phyloP scores from a whole-genome alignment of 441 rosid genomes.

The Sinapis alba region DNA sequence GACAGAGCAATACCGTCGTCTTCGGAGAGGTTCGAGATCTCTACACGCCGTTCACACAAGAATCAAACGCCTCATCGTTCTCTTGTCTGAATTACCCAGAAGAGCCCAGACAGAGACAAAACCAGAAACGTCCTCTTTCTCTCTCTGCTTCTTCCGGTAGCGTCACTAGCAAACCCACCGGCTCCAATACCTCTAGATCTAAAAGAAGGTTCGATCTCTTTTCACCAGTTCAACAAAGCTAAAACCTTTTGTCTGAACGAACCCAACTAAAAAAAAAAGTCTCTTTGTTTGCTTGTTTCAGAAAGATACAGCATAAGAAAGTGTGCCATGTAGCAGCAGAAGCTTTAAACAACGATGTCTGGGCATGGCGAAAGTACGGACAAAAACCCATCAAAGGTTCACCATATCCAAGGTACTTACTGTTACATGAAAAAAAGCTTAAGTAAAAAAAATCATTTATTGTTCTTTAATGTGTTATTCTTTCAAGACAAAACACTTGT shows the following conservation, averaged over 20 bases:
- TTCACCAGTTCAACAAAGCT: background rate
- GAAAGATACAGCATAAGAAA: slow-evolving; percentile 78
- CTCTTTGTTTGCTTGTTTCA: slow-evolving; percentile 34
- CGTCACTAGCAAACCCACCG: slow-evolving; percentile 45
- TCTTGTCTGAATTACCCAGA: slow-evolving; percentile 48
- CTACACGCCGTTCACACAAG: slow-evolving; percentile 60
- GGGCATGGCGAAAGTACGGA: slow-evolving; percentile 98
- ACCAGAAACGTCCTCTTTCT: slow-evolving; percentile 49
- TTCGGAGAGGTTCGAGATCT: slow-evolving; percentile 69
- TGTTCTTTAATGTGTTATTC: slow-evolving; percentile 22
- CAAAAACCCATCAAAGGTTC: slow-evolving; percentile 98
- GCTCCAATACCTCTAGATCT: slow-evolving; percentile 62
- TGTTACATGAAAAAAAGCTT: background rate
- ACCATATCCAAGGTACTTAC: slow-evolving; percentile 85
- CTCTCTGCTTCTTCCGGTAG: slow-evolving; percentile 43
- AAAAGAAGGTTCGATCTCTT: slow-evolving; percentile 67
- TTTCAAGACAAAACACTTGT: slow-evolving; percentile 31
- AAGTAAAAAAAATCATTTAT: slow-evolving; percentile 25
- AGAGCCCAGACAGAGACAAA: slow-evolving; percentile 38
- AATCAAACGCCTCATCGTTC: slow-evolving; percentile 44
- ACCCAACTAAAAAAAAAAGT: slow-evolving; percentile 5
- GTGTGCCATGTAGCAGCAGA: slow-evolving; percentile 91
- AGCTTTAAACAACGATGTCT: slow-evolving; percentile 73
- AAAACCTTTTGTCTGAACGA: background rate
- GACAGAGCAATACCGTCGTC: slow-evolving; percentile 28